Conservation (phyloP, 2,329 filamentous ascomycete genomes). For the Coleophoma eucalyptorum region DNA sequence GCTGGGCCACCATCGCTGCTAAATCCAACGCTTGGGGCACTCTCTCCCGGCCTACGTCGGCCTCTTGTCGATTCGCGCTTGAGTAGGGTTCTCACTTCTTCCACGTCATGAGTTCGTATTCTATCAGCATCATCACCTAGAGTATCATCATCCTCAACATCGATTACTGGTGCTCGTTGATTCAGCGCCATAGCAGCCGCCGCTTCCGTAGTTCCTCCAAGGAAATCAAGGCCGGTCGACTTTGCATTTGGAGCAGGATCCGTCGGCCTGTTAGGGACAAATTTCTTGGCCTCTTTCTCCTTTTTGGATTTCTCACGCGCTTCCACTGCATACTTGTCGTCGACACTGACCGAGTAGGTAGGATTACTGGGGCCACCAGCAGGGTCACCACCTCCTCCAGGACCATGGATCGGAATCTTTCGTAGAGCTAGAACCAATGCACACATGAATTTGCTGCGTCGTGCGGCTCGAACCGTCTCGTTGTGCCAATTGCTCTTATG, state of each 20-base stretch:
- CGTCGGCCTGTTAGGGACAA: slow-evolving; percentile 47
- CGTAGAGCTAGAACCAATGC: slow-evolving; percentile 81
- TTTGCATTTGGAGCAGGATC: not conserved
- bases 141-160: slow-evolving; percentile 25
- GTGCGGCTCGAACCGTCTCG: slow-evolving; percentile 73
- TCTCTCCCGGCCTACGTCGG: slow-evolving; percentile 21
- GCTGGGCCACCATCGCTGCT: not conserved
- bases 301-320: slow-evolving; percentile 57
- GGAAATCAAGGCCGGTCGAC: slow-evolving; percentile 2
- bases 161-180: slow-evolving; percentile 28
- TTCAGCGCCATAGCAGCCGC: slow-evolving; percentile 7
- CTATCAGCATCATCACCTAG: slow-evolving; percentile 1
- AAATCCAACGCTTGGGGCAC: slow-evolving; percentile 8
- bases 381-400: slow-evolving; percentile 65
- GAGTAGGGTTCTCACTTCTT: slow-evolving; percentile 18
- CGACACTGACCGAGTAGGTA: slow-evolving; percentile 73
- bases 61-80: slow-evolving; percentile 24
- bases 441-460: slow-evolving; percentile 95
- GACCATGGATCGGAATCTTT: slow-evolving; percentile 80
- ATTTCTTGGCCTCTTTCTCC: slow-evolving; percentile 59
- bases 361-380: slow-evolving; percentile 71
- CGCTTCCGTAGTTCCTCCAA: slow-evolving; percentile 11
- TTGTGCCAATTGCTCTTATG: slow-evolving; percentile 95
- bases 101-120: slow-evolving; percentile 15
- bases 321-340: slow-evolving; percentile 61